A percentile compares a stretch with the other conserved stretches of the same genome.
phyloP scores from a whole-genome alignment of 345 rosid genomes.

The Eucalyptus sp. region DNA sequence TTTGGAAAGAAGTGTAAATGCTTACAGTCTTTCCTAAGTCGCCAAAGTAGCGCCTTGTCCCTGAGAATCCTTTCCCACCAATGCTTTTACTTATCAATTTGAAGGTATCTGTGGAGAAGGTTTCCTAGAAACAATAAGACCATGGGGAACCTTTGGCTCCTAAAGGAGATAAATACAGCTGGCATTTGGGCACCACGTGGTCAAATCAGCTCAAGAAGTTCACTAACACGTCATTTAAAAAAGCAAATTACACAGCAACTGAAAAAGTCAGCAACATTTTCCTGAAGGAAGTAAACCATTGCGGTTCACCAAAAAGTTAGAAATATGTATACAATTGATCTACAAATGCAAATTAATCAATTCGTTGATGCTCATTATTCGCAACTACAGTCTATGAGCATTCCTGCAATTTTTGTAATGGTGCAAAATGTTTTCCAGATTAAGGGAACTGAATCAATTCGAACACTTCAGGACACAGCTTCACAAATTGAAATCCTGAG shows the following conservation, averaged over 20 bases:
- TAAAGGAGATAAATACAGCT: neutral
- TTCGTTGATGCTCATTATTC: neutral
- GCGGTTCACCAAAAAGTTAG: neutral
- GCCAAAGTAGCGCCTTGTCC: slow-evolving; percentile 89
- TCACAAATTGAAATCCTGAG: neutral
- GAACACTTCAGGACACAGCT: neutral
- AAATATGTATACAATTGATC: neutral
- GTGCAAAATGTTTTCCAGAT: neutral
- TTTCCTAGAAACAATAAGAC: neutral
- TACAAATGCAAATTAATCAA: neutral
- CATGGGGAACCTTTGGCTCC: neutral
- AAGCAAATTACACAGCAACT: neutral
- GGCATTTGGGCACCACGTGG: neutral
- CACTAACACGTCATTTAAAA: neutral
- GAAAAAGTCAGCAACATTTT: neutral
- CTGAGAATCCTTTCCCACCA: slow-evolving; percentile 59
- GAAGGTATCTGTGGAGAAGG: slow-evolving; percentile 50
- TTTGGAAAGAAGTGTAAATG: neutral
- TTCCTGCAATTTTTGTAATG: neutral
- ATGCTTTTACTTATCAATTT: slow-evolving; percentile 75
- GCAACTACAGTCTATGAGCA: neutral
- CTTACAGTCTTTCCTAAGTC: slow-evolving; percentile 87
- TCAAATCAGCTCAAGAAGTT: neutral
- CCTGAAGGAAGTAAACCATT: neutral
- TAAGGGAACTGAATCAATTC: neutral